These are phyloP conservation scores for Fragilaria radians DNA, from an alignment of 108 stramenopile species.

Conservation along the genomic window DNA sequence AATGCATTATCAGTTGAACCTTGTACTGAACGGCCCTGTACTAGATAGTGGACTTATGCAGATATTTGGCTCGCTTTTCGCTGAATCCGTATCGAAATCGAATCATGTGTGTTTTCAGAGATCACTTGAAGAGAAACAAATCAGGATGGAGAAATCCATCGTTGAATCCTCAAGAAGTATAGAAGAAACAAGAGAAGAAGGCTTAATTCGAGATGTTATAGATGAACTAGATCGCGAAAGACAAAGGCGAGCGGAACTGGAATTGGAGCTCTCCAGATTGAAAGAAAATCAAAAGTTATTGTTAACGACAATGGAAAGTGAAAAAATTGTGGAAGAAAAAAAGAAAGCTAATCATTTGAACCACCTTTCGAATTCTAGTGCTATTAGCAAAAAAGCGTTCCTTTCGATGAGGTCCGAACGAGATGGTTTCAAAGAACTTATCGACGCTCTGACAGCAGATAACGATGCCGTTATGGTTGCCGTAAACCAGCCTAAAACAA, in stretches of 20 bases:
- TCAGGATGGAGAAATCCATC: conserved; percentile 2
- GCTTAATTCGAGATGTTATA: conserved; percentile 35
- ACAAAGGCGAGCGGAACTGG: conserved; percentile 44
- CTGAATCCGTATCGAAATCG: no score
- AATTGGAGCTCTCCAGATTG: conserved; percentile 26
- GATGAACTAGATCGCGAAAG: conserved; percentile 55
- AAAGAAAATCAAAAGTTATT: not conserved
- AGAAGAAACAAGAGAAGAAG: conserved; percentile 23
- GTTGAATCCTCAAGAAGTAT: not conserved
- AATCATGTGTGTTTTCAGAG: no score
- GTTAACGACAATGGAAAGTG: conserved; percentile 14
- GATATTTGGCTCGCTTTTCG: no score
- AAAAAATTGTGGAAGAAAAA: conserved; percentile 6
- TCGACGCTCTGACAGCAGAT: conserved; percentile 43
- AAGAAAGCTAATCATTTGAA: not conserved
- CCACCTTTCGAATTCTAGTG: not conserved
- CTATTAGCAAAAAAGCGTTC: conserved; percentile 11
- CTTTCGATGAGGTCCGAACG: conserved; percentile 29
- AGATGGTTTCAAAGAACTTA: conserved; percentile 31
- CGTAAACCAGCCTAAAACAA: not conserved
- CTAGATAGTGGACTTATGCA: no score
- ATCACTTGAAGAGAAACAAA: no score
- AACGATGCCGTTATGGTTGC: conserved; percentile 27
- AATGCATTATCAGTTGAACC: no score
- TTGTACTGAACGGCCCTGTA: no score